These are phyloP conservation scores for Schizochytrium sp. DNA, from an alignment of 108 stramenopile species.

Conservation along the genomic window DNA sequence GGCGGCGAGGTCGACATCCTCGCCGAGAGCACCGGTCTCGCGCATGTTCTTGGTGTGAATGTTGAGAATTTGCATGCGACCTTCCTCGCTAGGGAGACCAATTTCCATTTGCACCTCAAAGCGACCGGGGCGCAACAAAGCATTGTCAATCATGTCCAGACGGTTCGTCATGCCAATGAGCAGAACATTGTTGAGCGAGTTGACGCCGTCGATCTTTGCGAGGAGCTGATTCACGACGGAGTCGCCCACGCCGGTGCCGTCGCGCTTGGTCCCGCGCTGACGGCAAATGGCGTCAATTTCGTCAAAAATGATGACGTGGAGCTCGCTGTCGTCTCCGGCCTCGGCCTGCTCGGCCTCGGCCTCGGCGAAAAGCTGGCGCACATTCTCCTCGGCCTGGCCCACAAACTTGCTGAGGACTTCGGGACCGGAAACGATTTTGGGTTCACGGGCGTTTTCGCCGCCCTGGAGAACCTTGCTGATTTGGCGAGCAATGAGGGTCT, in stretches of 20 bases:
- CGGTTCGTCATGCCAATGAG: conserved; percentile 99
- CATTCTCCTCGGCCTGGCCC: conserved; percentile 90
- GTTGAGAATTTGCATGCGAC: conserved; percentile 84
- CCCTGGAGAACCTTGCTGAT: conserved; percentile 81
- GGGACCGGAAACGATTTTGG: conserved; percentile 98
- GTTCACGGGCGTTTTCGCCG: conserved; percentile 73
- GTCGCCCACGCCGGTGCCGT: conserved; percentile 89
- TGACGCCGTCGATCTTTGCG: conserved; percentile 97
- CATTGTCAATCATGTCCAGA: conserved; percentile 99
- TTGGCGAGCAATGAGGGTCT: conserved; percentile 94
- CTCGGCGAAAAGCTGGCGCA: conserved; percentile 83
- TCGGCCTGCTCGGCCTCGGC: conserved; percentile 82
- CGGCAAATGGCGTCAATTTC: conserved; percentile 99
- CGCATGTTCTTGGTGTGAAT: conserved; percentile 89
- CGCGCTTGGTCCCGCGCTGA: conserved; percentile 74
- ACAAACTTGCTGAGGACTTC: conserved; percentile 96
- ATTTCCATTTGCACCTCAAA: conserved; percentile 97
- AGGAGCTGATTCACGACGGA: conserved; percentile 97
- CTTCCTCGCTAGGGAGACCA: conserved; percentile 81
- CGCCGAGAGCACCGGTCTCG: conserved; percentile 71
- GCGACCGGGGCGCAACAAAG: conserved; percentile 92
- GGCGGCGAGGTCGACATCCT: conserved; percentile 67
- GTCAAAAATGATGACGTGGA: conserved; percentile 98
- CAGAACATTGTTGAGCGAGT: conserved; percentile 94
- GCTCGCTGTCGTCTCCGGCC: conserved; percentile 80